phyloP scores from a whole-genome alignment of 73 alveolate species.

The Diophrys appendiculata region DNA sequence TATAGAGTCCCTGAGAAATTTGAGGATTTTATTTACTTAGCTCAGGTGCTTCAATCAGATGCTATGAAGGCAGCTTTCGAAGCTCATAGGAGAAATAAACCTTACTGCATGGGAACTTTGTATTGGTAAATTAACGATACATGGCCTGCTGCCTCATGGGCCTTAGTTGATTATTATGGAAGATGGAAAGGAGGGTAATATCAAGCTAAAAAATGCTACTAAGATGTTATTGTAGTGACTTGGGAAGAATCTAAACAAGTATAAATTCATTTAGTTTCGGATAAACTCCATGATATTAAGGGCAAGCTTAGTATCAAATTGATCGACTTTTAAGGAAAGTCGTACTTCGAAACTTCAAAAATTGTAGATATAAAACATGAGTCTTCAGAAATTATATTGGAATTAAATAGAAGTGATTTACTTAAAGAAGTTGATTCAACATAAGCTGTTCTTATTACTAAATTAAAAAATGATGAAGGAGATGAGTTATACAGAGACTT shows the following conservation, averaged over 20 bases:
- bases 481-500: background rate
- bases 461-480: background rate
- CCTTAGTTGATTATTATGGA: slow-evolving; percentile 90
- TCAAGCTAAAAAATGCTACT: slow-evolving; percentile 59
- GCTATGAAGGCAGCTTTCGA: slow-evolving; percentile 85
- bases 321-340: background rate
- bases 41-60: slow-evolving; percentile 74
- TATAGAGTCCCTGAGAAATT: too few relatives aligned
- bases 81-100: slow-evolving; percentile 83
- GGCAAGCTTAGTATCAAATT: background rate
- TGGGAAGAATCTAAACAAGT: background rate
- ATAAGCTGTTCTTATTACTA: background rate
- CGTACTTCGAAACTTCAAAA: background rate
- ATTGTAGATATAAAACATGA: background rate
- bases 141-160: slow-evolving; percentile 95
- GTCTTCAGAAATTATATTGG: background rate
- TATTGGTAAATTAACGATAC: slow-evolving; percentile 92
- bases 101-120: slow-evolving; percentile 83
- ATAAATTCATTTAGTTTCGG: background rate
- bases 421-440: background rate
- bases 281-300: background rate
- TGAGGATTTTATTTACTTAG: slow-evolving; percentile 31
- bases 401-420: background rate
- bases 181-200: slow-evolving; percentile 87
- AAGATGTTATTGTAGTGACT: slow-evolving; percentile 14